These are phyloP conservation scores for Fusarium brevicatenulatum DNA, from an alignment of 2,329 filamentous ascomycete genomes.

Conservation along the genomic window DNA sequence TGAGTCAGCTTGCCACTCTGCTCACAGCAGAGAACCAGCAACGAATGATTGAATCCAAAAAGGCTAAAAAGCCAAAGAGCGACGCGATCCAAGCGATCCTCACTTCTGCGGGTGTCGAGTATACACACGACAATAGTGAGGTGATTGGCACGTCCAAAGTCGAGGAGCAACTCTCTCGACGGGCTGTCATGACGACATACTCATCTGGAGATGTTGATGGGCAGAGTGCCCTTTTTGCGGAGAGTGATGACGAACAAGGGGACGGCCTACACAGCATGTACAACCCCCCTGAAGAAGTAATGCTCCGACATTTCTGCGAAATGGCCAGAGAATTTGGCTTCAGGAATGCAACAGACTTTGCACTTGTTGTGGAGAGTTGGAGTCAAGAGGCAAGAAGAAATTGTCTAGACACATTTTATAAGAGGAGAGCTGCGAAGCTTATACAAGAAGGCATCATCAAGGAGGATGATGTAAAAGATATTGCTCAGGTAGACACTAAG, in stretches of 20 bases:
- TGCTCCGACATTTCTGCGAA: constrained; percentile 85
- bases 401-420: constrained; percentile 85
- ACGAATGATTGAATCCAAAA: constrained; percentile 48
- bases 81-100: constrained; percentile 92
- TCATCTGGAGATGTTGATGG: constrained; percentile 56
- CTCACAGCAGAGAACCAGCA: constrained; percentile 61
- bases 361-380: constrained; percentile 89
- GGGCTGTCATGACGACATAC: constrained; percentile 72
- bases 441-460: constrained; percentile 43
- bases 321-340: constrained; percentile 88
- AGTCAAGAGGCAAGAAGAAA: constrained; percentile 83
- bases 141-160: constrained; percentile 92
- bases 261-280: constrained; percentile 59
- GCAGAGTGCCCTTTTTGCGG: constrained; percentile 67
- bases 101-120: constrained; percentile 86
- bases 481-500: constrained; percentile 19
- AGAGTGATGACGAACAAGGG: constrained; percentile 54
- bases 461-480: constrained; percentile 42
- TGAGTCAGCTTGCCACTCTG: constrained; percentile 74
- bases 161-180: constrained; percentile 84
- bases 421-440: constrained; percentile 67
- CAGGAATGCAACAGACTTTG: constrained; percentile 81
- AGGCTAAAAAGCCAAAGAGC: constrained; percentile 58
- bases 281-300: constrained; percentile 78
- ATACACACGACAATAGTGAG: constrained; percentile 96